Base-by-base conservation (phyloP, 176 grass and related monocot species). In the Oryza glumipatula region DNA sequence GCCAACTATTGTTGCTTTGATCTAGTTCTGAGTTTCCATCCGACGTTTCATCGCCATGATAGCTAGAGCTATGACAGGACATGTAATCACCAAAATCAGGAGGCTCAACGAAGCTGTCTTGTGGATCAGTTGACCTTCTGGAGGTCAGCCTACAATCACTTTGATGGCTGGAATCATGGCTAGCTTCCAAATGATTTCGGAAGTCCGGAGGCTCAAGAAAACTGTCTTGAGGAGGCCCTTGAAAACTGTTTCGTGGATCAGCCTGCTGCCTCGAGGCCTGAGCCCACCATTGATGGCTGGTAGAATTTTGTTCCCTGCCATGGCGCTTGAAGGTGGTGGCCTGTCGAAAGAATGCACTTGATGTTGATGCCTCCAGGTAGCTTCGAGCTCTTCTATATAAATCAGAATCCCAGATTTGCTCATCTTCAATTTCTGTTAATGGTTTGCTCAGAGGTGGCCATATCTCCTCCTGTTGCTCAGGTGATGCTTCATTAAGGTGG, bases 311-410 rank as follows among this genome's bases (percentile, higher is more conserved):
- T 70, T 70, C 66, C 66, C 45, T 45, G 49, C 33, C 68, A 4
- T 68, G 76, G 72, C 48, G 74, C 49, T 73, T 80, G 73, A 82
- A 6, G 9, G 36, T 43, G 9, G n/a, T 49, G 14, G 77, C 75
- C 28, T 80, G 66, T 14, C 38, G 88, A 76, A 94, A 84, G 77
- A 89, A 80, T 35, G 30, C 72, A 72, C 79, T 88, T 38, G 87
- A 93, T 63, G 91, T 90, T 24, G 91, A 93, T 46, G 77, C 88
- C 51, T 85, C 85, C 58, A 93, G 44, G 16, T 84, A 77, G 78
- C 76, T 89, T 10, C 19, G 51, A 21, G 39, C 44, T 72, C 85
- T 82, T 22, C 82, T 77, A 74, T 72, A 47, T n/a, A 76, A 58
- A 13, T 38, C 11, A 56, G 60, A 81, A 8, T 52, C 52, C 78